phyloP scores from a whole-genome alignment of 306 rosid genomes.

The Fagus crenata region DNA sequence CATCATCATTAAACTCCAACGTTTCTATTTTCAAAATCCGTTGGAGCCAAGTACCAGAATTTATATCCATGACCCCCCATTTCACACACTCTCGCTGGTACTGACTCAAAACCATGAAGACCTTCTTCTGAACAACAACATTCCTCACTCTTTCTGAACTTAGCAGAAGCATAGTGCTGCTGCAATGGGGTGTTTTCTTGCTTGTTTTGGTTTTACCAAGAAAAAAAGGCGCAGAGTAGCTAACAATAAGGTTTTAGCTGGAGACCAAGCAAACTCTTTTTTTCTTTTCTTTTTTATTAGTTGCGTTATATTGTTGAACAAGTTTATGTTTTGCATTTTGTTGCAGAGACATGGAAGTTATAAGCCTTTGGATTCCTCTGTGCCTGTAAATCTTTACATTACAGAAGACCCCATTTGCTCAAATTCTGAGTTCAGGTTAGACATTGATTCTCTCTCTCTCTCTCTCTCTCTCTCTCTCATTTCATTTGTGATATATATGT shows the following conservation, averaged over 20 bases:
- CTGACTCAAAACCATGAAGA: slow-evolving; percentile 13
- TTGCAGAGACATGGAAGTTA: slow-evolving; percentile 64
- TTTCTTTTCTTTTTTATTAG: slow-evolving; percentile 3
- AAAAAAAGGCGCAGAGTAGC: slow-evolving; percentile 58
- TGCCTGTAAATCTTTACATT: slow-evolving; percentile 26
- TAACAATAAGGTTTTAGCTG: slow-evolving; percentile 37
- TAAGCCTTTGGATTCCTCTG: slow-evolving; percentile 50
- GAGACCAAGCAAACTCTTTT: slow-evolving; percentile 41
- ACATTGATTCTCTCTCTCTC: neutral
- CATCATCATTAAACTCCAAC: slow-evolving; percentile 62
- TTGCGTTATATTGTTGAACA: neutral
- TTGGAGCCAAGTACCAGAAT: slow-evolving; percentile 66
- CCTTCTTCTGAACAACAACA: slow-evolving; percentile 21
- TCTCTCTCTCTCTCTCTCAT: neutral
- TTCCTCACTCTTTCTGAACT: slow-evolving; percentile 13
- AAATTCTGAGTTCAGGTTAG: slow-evolving; percentile 53
- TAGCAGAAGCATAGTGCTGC: neutral
- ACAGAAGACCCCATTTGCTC: slow-evolving; percentile 31
- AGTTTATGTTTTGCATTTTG: slow-evolving; percentile 19
- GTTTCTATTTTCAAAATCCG: slow-evolving; percentile 69
- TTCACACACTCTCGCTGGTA: slow-evolving; percentile 10
- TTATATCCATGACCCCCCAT: slow-evolving; percentile 30
- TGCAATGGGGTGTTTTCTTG: slow-evolving; percentile 87
- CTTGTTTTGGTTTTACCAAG: slow-evolving; percentile 67
- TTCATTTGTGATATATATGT: slow-evolving; percentile 20